A percentile compares a stretch with the other conserved stretches of the same genome.
Evolutionary conservation across 305 asterid genomes (phyloP).

Genomic region (Fraxinus angustifolia): DNA sequence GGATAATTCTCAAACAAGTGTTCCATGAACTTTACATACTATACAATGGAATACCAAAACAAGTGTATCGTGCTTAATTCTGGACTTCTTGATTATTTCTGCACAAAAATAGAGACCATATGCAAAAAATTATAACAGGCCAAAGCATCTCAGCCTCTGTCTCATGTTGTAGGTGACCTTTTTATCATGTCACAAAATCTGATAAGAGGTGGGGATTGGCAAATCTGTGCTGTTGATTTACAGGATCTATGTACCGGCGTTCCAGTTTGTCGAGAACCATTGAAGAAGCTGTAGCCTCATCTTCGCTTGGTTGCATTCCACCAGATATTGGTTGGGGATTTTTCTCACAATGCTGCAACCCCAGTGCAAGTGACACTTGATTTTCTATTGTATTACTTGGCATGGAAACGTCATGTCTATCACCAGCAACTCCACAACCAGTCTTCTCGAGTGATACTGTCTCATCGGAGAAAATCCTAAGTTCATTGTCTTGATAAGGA

Average conservation of each 20-base stretch:
- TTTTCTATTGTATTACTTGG: conserved; percentile 21
- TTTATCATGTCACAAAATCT: conserved; percentile 57
- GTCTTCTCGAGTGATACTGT: conserved; percentile 14
- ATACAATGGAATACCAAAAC: conserved; percentile 19
- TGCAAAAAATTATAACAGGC: conserved; percentile 20
- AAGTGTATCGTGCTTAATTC: conserved; percentile 24
- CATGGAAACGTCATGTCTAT: conserved; percentile 21
- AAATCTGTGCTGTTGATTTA: conserved; percentile 55
- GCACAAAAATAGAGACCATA: conserved; percentile 8
- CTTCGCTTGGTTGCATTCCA: conserved; percentile 24
- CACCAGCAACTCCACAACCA: conserved; percentile 15
- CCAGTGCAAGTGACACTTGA: conserved; percentile 54
- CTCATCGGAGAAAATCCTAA: conserved; percentile 9
- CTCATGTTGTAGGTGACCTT: background rate
- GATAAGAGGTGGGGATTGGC: conserved; percentile 45
- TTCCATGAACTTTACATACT: conserved; percentile 23
- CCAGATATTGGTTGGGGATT: conserved; percentile 25
- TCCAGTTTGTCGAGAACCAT: conserved; percentile 38
- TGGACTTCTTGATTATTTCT: conserved; percentile 19
- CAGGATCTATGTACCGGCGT: conserved; percentile 43
- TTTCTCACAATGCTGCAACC: conserved; percentile 35
- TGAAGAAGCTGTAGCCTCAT: conserved; percentile 27
- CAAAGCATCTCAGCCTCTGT: conserved; percentile 15
- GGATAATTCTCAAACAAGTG: conserved; percentile 11
- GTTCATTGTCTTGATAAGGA: conserved; percentile 34